These are phyloP conservation scores for Tolypocladium capitatum DNA, from an alignment of 2,329 filamentous ascomycete species.

Conservation along the genomic window DNA sequence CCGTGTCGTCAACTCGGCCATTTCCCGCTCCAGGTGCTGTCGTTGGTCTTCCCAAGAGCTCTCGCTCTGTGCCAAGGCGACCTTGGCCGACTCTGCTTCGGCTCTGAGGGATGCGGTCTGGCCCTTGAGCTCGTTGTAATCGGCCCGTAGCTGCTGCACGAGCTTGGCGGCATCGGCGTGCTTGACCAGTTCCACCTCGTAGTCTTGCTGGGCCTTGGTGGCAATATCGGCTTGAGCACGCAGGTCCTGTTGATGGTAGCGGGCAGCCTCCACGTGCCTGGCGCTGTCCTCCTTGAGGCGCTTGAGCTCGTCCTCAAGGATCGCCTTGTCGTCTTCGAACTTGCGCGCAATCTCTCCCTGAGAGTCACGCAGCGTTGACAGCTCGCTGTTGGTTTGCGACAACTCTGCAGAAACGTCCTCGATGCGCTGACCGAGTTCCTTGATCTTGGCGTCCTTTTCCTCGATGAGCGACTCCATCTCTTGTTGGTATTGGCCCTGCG, in stretches of 20 bases:
- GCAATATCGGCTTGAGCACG: conserved; percentile 91
- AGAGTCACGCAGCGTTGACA: conserved; percentile 66
- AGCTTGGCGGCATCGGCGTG: conserved; percentile 89
- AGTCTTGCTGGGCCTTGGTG: conserved; percentile 83
- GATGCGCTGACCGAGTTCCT: conserved; percentile 69
- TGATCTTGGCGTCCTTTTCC: conserved; percentile 67
- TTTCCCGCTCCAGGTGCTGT: conserved; percentile 70
- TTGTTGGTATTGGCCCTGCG: conserved; percentile 76
- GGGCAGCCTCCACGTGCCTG: conserved; percentile 63
- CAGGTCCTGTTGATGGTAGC: conserved; percentile 81
- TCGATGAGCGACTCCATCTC: conserved; percentile 66
- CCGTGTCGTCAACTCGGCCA: conserved; percentile 62
- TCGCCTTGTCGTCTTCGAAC: conserved; percentile 70
- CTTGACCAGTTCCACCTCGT: conserved; percentile 87
- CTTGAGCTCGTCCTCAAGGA: conserved; percentile 64
- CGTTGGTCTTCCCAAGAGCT: conserved; percentile 77
- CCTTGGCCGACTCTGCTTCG: conserved; percentile 76
- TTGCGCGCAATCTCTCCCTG: conserved; percentile 60
- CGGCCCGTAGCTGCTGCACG: conserved; percentile 63
- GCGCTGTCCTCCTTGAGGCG: conserved; percentile 76
- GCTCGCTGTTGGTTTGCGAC: conserved; percentile 65
- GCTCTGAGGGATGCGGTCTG: conserved; percentile 62
- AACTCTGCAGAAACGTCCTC: conserved; percentile 78
- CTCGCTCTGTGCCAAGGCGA: conserved; percentile 65
- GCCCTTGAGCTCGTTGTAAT: conserved; percentile 72